Conservation (phyloP, 768 basidiomycete species). For the Kwoniella botswanensis region DNA sequence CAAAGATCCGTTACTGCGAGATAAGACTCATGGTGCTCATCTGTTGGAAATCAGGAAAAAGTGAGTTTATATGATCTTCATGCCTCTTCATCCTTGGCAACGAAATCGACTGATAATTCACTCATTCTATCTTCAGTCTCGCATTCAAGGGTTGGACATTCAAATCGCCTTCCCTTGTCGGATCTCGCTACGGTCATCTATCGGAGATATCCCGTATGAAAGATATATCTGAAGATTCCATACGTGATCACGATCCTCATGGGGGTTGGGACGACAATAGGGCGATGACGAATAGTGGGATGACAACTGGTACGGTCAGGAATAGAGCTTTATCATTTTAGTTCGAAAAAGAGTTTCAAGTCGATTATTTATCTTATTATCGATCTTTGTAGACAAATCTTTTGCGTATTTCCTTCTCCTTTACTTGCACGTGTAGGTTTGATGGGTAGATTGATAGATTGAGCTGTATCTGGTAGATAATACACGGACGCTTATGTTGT, state of each 20-base stretch:
- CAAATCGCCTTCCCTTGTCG: conserved; percentile 42
- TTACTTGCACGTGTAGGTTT: background rate
- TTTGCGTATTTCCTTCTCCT: too few species aligned
- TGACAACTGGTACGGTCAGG: conserved; percentile 31
- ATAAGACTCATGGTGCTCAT: conserved; percentile 82
- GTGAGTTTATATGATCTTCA: conserved; percentile 30
- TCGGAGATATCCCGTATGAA: conserved; percentile 14
- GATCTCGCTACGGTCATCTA: conserved; percentile 42
- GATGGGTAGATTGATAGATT: background rate
- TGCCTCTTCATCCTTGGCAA: background rate
- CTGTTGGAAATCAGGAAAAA: conserved; percentile 87
- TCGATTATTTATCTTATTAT: background rate
- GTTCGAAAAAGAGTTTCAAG: background rate
- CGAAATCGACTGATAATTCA: background rate
- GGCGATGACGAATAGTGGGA: conserved; percentile 12
- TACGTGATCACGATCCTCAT: conserved; percentile 7
- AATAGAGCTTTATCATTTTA: conserved; percentile 40
- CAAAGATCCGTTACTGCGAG: conserved; percentile 82
- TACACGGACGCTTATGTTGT: background rate
- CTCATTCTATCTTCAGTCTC: conserved; percentile 34
- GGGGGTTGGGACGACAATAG: background rate
- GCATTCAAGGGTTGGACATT: conserved; percentile 59
- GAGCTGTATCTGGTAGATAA: background rate
- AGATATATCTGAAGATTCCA: conserved; percentile 19
- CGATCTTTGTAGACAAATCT: too few species aligned